Evolutionary conservation across 768 basidiomycete species (phyloP), one percentile per base, ranked within the genome.

Genomic region (Aureoboletus auriporus): DNA sequence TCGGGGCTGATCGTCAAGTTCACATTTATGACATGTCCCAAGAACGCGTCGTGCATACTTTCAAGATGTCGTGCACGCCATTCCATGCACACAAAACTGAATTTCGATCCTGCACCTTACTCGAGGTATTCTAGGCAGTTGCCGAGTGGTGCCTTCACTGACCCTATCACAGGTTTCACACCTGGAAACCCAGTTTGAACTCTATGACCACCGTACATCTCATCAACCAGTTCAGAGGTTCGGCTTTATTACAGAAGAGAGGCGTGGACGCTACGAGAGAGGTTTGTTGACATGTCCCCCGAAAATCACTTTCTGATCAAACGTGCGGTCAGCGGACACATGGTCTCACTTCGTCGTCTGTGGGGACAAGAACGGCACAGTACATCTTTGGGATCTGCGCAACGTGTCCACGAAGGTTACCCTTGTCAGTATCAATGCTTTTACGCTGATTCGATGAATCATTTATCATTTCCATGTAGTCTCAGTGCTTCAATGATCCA

Each of bases 371-470:
- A 66, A 67, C 39, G 77, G 78, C 20, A 47, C 28, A 33, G 65
- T 78, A 17, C 70, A 69, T 11, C 31, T 78, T 9, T 80, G 78
- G 78, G 77, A 80, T 54, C 51, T 76, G 38, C 71, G 77, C 28
- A 73, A 71, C 26, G 42, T 62, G 14, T 55, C 65, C n/a, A 51
- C 34, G 42, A 49, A 61, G 41, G 46, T 56, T 48, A 46, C 53
- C 44, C 51, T 46, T 50, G 68, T 69, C 38, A 49, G 61, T 54
- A 40, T 40, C 10, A 8, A 42, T 3, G 6, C 30, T 16, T 46
- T 13, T 23, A 23, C 4, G 11, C 31, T 28, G 16, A 17, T 37
- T 34, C 20, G 20, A 23, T 23, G 38, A 40, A n/a, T 8, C n/a
- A 12, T 39, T 36, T 30, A 41, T 49, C 39, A 43, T 44, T 27